Conservation (phyloP, 1,284 basidiomycete species). For the Heliocybe sulcata region DNA sequence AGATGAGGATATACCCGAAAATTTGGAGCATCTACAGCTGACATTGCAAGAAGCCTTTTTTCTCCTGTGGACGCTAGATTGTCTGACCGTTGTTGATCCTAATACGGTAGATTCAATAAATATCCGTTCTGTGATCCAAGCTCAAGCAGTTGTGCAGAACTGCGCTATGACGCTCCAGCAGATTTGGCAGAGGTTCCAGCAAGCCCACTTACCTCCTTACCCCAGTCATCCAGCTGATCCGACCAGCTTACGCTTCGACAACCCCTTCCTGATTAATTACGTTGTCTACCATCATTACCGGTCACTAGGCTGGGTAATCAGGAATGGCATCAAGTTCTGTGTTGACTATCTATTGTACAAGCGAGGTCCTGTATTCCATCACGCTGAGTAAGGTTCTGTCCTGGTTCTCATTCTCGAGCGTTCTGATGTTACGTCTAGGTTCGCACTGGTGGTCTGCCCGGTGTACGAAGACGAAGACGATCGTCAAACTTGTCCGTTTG, state of each 20-base stretch:
- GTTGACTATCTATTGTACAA: slow-evolving; percentile 94
- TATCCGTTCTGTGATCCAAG: slow-evolving; percentile 6
- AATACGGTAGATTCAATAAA: slow-evolving; percentile 40
- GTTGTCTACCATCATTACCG: slow-evolving; percentile 93
- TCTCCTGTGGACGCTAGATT: slow-evolving; percentile 78
- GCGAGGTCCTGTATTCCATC: slow-evolving; percentile 89
- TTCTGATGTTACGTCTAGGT: slow-evolving; percentile 39
- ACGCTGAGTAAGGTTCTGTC: slow-evolving; percentile 74
- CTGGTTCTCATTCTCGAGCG: neutral
- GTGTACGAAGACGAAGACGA: slow-evolving; percentile 83
- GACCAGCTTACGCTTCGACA: slow-evolving; percentile 57
- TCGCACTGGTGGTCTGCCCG: slow-evolving; percentile 85
- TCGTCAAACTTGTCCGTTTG: slow-evolving; percentile 50
- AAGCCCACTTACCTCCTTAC: slow-evolving; percentile 26
- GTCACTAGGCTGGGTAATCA: slow-evolving; percentile 97
- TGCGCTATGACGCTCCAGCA: slow-evolving; percentile 44
- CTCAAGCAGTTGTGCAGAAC: slow-evolving; percentile 25
- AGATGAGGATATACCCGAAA: slow-evolving; percentile 43
- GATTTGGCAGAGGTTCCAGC: slow-evolving; percentile 58
- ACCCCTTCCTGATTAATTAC: slow-evolving; percentile 91
- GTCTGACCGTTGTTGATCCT: slow-evolving; percentile 68
- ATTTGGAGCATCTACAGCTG: slow-evolving; percentile 90
- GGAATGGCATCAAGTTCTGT: slow-evolving; percentile 96
- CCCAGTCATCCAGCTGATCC: slow-evolving; percentile 20
- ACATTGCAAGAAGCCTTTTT: slow-evolving; percentile 93